Base-by-base conservation (phyloP, 148 eudicot genomes). In the Talinum fruticosum region DNA sequence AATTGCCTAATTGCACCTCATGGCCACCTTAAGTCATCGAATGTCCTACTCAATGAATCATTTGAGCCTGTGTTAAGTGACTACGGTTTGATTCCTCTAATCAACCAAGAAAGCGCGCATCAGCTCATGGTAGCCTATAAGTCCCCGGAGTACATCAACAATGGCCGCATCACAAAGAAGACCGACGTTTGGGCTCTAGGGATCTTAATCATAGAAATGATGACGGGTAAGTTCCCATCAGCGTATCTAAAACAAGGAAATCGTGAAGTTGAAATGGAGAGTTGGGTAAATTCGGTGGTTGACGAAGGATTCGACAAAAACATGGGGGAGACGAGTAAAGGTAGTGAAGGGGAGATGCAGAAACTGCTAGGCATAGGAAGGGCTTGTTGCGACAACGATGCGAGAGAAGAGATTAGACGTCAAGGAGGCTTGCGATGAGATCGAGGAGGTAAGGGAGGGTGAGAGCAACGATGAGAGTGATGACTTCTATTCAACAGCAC, bases 11-110 rank as follows among this genome's bases (percentile, higher is more conserved):
- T n/a, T n/a, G n/a, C n/a, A n/a, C n/a, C n/a, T n/a, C 97, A 96
- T 45, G 97, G 97, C 0, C 97, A 96, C 84, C 91, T 93, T 1
- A 96, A 96, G 73, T 96, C 97, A 62, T 91, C 97, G n/a, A 96
- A 96, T 66, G 91, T 96, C 1, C 87, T 96, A 32, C 84, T 96
- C 4, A 80, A 78, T 37, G 76, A 53, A 1, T 53, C 82, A 29
- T 81, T n/a, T 15, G 87, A 90, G 37, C 93, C 99, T 1, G 47
- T 87, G 26, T 79, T 96, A 64, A 77, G 83, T 0, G 99, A 93
- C 78, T 96, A 93, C 21, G 97, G 85, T 2, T 76, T 96, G 12
- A 76, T 85, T 0, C 94, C 97, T 0, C 80, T 96, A 34, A 89
- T 91, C 37, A 91, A 93, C 77, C 92, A 79, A 84, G 94, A 93